These are phyloP conservation scores for Ophiostoma sp. DNA, from an alignment of 2,329 filamentous ascomycete genomes.

Conservation along the genomic window DNA sequence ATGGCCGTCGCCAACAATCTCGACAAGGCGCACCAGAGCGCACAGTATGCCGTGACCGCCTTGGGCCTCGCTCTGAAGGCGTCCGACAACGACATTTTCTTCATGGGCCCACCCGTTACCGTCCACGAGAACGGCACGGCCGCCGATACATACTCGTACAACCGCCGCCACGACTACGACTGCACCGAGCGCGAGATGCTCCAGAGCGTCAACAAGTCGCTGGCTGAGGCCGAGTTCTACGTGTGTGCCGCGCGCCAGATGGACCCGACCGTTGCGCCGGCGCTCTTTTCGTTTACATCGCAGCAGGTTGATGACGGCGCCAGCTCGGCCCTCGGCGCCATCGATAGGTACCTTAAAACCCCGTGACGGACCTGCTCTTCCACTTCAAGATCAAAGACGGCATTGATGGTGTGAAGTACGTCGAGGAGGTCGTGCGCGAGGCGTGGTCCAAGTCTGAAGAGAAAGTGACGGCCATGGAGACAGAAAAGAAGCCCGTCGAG, in stretches of 20 bases:
- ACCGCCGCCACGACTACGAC: conserved; percentile 6
- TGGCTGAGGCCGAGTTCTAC: conserved; percentile 3
- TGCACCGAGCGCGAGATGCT: conserved; percentile 2
- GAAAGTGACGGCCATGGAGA: neutral
- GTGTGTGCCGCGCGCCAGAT: neutral
- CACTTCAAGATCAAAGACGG: neutral
- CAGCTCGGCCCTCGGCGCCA: neutral
- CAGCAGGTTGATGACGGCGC: neutral
- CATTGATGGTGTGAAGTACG: neutral
- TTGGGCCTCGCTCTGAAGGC: neutral
- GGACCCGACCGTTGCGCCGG: neutral
- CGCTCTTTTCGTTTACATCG: neutral
- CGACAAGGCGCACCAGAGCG: neutral
- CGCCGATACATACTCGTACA: neutral
- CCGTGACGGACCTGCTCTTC: neutral
- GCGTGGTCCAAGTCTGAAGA: neutral
- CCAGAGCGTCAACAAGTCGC: conserved; percentile 12
- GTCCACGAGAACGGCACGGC: no score
- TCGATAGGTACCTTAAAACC: neutral
- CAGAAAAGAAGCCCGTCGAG: neutral
- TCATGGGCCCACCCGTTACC: neutral
- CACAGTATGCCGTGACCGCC: neutral
- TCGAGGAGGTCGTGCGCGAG: neutral
- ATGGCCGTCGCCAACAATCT: conserved; percentile 9
- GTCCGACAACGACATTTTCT: conserved; percentile 7